A percentile compares a stretch with the other conserved stretches of the same genome.
Evolutionary conservation across 140 eudicot genomes (phyloP).

Genomic region (Oenanthe javanica): DNA sequence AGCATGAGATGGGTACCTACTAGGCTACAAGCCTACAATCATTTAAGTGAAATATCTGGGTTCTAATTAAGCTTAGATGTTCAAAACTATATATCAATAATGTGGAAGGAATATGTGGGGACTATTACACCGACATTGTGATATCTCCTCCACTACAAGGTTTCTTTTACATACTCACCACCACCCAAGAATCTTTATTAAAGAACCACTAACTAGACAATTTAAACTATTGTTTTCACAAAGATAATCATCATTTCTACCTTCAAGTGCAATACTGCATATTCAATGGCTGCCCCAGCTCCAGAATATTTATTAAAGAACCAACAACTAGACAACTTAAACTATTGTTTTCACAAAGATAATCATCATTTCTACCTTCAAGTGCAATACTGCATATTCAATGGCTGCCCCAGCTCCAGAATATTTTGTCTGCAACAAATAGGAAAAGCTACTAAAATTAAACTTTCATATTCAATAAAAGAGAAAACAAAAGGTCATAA

Average conservation of each 20-base stretch:
- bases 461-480: background rate
- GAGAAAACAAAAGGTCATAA: background rate
- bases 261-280: conserved; percentile 77
- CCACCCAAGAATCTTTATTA: conserved; percentile 5
- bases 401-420: conserved; percentile 78
- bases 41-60: too few species aligned
- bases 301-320: conserved; percentile 68
- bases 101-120: conserved; percentile 3
- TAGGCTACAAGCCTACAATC: background rate
- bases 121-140: background rate
- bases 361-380: conserved; percentile 41
- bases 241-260: conserved; percentile 18
- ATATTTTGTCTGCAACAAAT: conserved; percentile 41
- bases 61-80: background rate
- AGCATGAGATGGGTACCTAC: background rate
- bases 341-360: background rate
- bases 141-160: background rate
- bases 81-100: background rate
- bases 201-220: background rate
- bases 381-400: conserved; percentile 75
- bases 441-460: background rate
- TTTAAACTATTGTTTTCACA: background rate
- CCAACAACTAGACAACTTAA: background rate
- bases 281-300: conserved; percentile 80
- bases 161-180: background rate